A percentile compares a stretch with the other conserved stretches of the same genome.
These are phyloP conservation scores for Colletotrichum camelliae DNA, from an alignment of 2,329 filamentous ascomycete species.

Conservation along the genomic window DNA sequence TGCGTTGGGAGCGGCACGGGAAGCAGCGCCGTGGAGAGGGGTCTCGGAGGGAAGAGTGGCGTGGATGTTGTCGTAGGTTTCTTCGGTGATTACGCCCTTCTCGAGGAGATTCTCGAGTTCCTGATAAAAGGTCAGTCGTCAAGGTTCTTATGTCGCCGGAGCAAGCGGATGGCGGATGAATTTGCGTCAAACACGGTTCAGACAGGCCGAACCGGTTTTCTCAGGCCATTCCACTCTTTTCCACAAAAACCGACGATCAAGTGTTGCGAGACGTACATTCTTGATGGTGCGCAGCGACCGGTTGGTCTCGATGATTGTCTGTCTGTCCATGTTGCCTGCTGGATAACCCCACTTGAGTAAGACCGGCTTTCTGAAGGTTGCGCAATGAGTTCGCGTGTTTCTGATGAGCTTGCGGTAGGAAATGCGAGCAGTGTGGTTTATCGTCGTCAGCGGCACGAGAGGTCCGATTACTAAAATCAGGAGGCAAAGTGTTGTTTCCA, in stretches of 20 bases:
- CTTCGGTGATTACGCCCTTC: conserved; percentile 76
- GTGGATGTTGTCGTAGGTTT: conserved; percentile 77
- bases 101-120: conserved; percentile 92
- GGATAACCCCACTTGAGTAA: background rate
- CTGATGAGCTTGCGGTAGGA: background rate
- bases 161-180: background rate
- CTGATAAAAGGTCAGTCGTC: conserved; percentile 49
- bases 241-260: background rate
- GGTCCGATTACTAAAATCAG: background rate
- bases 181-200: background rate
- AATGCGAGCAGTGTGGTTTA: background rate
- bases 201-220: background rate
- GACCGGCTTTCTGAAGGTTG: background rate
- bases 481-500: conserved; percentile 14
- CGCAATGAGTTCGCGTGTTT: background rate
- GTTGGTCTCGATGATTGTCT: conserved; percentile 73
- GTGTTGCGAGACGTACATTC: conserved; percentile 61
- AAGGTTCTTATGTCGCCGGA: background rate
- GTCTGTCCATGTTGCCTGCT: conserved; percentile 48
- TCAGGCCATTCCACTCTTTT: background rate
- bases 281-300: conserved; percentile 87
- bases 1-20: conserved; percentile 39
- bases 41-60: conserved; percentile 76
- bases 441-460: background rate
- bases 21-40: conserved; percentile 56